Evolutionary conservation across 495 filamentous ascomycete genomes (phyloP).

Genomic region (Aspergillus affinis): DNA sequence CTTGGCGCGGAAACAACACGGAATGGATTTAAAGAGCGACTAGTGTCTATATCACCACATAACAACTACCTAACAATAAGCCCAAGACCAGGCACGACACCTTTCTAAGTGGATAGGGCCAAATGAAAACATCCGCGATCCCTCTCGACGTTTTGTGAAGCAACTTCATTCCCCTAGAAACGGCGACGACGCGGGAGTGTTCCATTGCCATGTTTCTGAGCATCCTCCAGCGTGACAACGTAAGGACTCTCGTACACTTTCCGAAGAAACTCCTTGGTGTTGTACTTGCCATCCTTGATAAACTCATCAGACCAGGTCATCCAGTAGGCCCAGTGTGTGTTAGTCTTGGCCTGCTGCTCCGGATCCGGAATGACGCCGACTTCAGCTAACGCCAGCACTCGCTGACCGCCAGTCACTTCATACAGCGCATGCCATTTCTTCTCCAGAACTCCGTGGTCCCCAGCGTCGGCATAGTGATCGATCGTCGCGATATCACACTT

Average conservation of each 20-base stretch:
- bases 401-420: conserved; percentile 1
- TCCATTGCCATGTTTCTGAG: background rate
- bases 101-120: no score
- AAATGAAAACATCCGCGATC: no score
- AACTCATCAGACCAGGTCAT: conserved; percentile 12
- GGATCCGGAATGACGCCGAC: conserved; percentile 12
- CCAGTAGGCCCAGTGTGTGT: conserved; percentile 9
- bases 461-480: conserved; percentile 8
- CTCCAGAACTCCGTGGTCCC: conserved; percentile 7
- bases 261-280: conserved; percentile 5
- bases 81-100: no score
- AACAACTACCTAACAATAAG: no score
- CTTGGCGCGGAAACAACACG: background rate
- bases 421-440: conserved; percentile 5
- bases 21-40: background rate
- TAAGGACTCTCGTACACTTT: background rate
- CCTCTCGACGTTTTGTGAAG: no score
- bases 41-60: background rate
- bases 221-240: conserved; percentile 2
- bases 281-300: conserved; percentile 9
- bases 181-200: background rate
- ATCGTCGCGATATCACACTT: conserved; percentile 10
- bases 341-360: background rate
- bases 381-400: conserved; percentile 9
- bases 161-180: background rate